Base-by-base conservation (phyloP, 2,329 filamentous ascomycete genomes). In the Gnomoniopsis sp. region DNA sequence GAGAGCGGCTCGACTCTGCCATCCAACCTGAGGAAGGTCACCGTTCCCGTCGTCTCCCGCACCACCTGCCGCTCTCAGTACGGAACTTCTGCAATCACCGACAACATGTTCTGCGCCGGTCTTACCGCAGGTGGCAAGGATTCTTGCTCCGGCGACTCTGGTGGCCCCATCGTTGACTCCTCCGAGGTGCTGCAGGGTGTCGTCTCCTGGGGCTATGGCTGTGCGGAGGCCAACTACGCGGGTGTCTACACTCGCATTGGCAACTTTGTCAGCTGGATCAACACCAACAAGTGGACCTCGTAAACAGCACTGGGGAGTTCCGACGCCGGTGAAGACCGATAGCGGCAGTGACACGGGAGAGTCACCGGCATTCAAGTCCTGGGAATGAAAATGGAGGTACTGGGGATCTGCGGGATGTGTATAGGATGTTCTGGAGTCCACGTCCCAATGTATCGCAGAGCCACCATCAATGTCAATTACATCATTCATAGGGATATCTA, bases 61-160 rank as follows among this genome's bases (percentile, higher is more conserved):
- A 23, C 64, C 21, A 62, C 63, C 14, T 72, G 70, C 64, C 59
- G 62, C 44, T 6, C 53, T 8, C 48, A 64, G 52, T 72, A 72
- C 51, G 53, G 63, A 0, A 53, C 59, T n/a, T 64, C 61, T 4
- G 17, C 58, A 50, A 58, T 72, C 57, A 71, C 69, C 50, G 56
- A 55, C 59, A 63, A 63, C 65, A 72, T 71, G 70, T 65, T 72
- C 66, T 72, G 70, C 64, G 70, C 70, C 48, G 70, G 69, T 11
- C 33, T 64, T 11, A 15, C 62, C 2, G 48, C 51, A 4, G 70
- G 70, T 14, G 69, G 68, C 41, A 67, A 65, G 63, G 70, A 72
- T 61, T 65, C 70, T 17, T 72, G 70, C 69, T 63, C 66, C 33
- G 69, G 69, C 19, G 70, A 72, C 65, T 67, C 64, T 17, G 70